Base-by-base conservation (phyloP, 192 early-diverging fungal genomes). In the Diversispora eburnea region DNA sequence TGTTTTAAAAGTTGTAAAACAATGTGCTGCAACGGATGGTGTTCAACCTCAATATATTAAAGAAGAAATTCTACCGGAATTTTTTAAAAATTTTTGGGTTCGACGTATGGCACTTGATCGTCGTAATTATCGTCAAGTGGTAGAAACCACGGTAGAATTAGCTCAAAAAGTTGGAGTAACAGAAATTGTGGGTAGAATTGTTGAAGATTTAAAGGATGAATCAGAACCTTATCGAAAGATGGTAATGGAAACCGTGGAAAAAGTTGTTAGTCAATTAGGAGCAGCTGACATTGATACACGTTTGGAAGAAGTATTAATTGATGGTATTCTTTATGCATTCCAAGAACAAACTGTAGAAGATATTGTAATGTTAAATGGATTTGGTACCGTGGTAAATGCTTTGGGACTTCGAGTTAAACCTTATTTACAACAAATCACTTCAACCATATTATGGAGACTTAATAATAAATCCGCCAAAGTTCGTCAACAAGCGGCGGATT, bases 341-440 rank as follows among this genome's bases (percentile, higher is more conserved):
- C 96, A 99, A 84, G 95, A 99, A 82, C 98, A 98, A 76, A 93
- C 94, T 0, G 86, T 90, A n/a, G 95, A 96, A 77, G 97, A 93
- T 77, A 84, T 88, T 61, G 86, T 93, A 51, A 93, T 98, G 88
- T 79, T 98, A 47, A 97, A 97, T 73, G 97, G 95, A 17, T 98
- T 99, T 74, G 96, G 96, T 74, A 94, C 91, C 0, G 93, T 96
- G 1, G 94, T 98, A 41, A 95, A 93, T 78, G 91, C 91, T 4
- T 85, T 99, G 43, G 94, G 94, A 20, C 81, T 88, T 71, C 90
- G 98, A 10, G 91, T 93, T 67, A 92, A 94, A 80, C 92, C 94
- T 15, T 98, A 98, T 77, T 71, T 99, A 58, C 93, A 91, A 61
- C 96, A 98, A 76, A 96, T 98, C 74, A 90, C 89, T 43, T 94